phyloP scores from a whole-genome alignment of 2,329 filamentous ascomycete genomes.

The Apiospora rasikravindrae region DNA sequence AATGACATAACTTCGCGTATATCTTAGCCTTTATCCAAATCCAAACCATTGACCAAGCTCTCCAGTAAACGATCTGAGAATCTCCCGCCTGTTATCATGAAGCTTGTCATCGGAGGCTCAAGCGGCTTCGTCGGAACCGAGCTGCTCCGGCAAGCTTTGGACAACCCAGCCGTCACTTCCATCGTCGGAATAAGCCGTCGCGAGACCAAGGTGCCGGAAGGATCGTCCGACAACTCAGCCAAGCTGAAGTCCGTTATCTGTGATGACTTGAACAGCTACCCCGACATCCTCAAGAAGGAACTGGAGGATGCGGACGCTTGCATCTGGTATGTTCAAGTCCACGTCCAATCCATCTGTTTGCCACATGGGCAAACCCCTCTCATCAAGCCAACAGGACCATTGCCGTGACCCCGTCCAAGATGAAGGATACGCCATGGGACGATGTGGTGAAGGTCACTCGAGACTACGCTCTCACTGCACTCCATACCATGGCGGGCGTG shows the following conservation, averaged over 20 bases:
- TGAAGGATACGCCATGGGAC: constrained; percentile 31
- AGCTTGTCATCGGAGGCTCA: constrained; percentile 41
- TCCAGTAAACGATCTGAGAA: not conserved
- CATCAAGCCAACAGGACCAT: constrained; percentile 32
- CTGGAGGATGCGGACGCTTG: constrained; percentile 40
- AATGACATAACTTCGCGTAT: not conserved
- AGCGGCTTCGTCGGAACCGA: constrained; percentile 43
- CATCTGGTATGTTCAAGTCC: constrained; percentile 39
- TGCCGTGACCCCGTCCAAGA: constrained; percentile 37
- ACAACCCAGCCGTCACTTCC: constrained; percentile 34
- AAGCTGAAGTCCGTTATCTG: constrained; percentile 41
- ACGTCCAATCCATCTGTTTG: not conserved
- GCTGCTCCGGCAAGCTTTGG: constrained; percentile 41
- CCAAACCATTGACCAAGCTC: not conserved
- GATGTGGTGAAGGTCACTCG: constrained; percentile 40
- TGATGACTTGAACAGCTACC: constrained; percentile 40
- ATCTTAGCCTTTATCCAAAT: not conserved
- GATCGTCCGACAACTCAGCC: constrained; percentile 19
- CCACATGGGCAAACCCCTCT: not conserved
- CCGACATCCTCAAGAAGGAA: constrained; percentile 37
- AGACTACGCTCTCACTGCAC: constrained; percentile 38
- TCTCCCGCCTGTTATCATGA: constrained; percentile 34
- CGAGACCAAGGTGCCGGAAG: constrained; percentile 23
- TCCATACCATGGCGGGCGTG: constrained; percentile 35
- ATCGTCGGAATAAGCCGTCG: constrained; percentile 38